Conservation (phyloP, 345 rosid species). For the Angophora floribunda region DNA sequence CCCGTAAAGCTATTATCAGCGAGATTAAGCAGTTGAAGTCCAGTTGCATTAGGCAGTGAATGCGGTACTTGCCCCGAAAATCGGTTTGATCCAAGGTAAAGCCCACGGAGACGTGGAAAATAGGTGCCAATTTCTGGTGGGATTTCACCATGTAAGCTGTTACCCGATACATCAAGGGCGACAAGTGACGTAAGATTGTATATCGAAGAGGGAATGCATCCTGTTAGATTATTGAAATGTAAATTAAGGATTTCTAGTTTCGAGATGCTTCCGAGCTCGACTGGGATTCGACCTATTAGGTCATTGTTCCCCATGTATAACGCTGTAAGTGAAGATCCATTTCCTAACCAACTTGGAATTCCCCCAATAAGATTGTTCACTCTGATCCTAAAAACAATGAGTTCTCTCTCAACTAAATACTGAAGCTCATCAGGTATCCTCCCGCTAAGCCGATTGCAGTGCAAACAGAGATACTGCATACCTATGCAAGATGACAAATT, state of each 20-base stretch:
- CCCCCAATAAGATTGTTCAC: accelerated
- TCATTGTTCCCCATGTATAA: accelerated
- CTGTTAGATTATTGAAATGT: accelerated
- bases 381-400: accelerated
- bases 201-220: not conserved
- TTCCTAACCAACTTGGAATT: not conserved
- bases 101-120: not conserved
- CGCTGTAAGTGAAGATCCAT: not conserved
- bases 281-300: not conserved
- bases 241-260: accelerated
- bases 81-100: accelerated
- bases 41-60: too few species aligned
- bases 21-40: accelerated
- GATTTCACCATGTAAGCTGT: not conserved
- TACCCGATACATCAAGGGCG: accelerated
- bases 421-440: not conserved
- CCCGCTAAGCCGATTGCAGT: accelerated
- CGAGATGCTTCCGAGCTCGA: not conserved
- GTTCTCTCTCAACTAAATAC: not conserved
- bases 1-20: too few species aligned
- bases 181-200: not conserved
- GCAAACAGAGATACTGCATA: accelerated
- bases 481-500: not conserved
- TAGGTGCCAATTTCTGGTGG: not conserved
- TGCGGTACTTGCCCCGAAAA: too few species aligned